Evolutionary conservation across 495 filamentous ascomycete species (phyloP).

Genomic region (Pyrenopolyporus hunteri): DNA sequence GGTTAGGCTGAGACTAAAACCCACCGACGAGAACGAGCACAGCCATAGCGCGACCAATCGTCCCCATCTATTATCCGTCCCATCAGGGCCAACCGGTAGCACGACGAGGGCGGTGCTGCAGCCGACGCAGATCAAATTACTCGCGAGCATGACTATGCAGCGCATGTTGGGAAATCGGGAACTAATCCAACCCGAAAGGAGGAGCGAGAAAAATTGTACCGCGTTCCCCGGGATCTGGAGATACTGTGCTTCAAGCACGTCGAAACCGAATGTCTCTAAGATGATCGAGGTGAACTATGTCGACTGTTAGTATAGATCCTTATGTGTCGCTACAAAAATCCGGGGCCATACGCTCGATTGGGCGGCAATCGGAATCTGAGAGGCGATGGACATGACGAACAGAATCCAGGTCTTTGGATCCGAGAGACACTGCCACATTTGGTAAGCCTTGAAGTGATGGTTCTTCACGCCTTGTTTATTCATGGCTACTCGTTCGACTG

Average conservation of each 20-base stretch:
- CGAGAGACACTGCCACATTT: slow-evolving; percentile 61
- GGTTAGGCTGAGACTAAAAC: slow-evolving; percentile 51
- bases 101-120: slow-evolving; percentile 46
- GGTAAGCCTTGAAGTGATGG: slow-evolving; percentile 54
- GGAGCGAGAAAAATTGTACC: slow-evolving; percentile 48
- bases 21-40: slow-evolving; percentile 48
- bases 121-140: slow-evolving; percentile 49
- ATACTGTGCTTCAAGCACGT: slow-evolving; percentile 61
- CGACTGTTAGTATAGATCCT: not conserved
- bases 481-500: slow-evolving; percentile 58
- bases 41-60: slow-evolving; percentile 58
- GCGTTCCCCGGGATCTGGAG: slow-evolving; percentile 55
- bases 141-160: slow-evolving; percentile 48
- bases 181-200: slow-evolving; percentile 47
- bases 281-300: slow-evolving; percentile 52
- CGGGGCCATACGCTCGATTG: slow-evolving; percentile 53
- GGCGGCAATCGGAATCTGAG: slow-evolving; percentile 55
- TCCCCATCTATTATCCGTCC: slow-evolving; percentile 58
- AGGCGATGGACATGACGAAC: slow-evolving; percentile 46
- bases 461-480: slow-evolving; percentile 69
- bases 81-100: slow-evolving; percentile 36
- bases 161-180: slow-evolving; percentile 48
- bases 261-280: slow-evolving; percentile 60
- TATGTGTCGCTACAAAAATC: not conserved
- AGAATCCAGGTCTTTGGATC: slow-evolving; percentile 65